Conservation (phyloP, 352 stramenopile species). For the Phytophthora boehmeriae region DNA sequence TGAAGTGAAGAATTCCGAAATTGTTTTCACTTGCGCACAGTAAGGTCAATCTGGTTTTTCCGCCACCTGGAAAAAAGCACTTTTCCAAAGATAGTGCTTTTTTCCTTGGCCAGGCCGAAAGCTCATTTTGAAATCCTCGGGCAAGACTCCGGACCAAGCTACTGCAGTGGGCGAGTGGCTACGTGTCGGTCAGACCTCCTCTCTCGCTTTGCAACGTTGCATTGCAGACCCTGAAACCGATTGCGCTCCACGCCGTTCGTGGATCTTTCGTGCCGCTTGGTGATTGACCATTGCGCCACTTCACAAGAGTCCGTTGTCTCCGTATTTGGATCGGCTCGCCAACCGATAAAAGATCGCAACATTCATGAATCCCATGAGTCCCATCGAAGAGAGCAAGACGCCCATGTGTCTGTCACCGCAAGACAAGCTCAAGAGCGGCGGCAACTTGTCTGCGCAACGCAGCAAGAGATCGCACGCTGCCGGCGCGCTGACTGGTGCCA, state of each 20-base stretch:
- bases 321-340: conserved; percentile 10
- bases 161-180: conserved; percentile 38
- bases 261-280: conserved; percentile 9
- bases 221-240: conserved; percentile 12
- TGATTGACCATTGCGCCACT: conserved; percentile 25
- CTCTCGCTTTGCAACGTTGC: conserved; percentile 11
- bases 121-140: conserved; percentile 49
- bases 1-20: neutral
- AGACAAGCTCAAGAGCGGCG: conserved; percentile 59
- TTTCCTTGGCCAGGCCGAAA: conserved; percentile 10
- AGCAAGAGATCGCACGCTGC: conserved; percentile 46
- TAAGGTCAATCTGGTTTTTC: neutral
- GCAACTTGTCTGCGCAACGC: conserved; percentile 34
- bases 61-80: conserved; percentile 9
- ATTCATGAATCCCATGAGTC: conserved; percentile 35
- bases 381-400: conserved; percentile 54
- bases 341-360: conserved; percentile 26
- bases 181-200: conserved; percentile 11
- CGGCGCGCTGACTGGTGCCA: conserved; percentile 12
- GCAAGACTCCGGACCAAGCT: conserved; percentile 26
- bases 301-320: conserved; percentile 7
- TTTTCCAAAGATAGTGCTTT: conserved; percentile 38
- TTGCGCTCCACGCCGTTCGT: neutral
- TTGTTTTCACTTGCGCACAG: neutral
- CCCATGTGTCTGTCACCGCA: conserved; percentile 71